Percentiles rank a stretch among this genome's conserved stretches.
Conservation (phyloP, 225 moss, liverwort and hornwort genomes). For the Marchantia polymorpha region DNA sequence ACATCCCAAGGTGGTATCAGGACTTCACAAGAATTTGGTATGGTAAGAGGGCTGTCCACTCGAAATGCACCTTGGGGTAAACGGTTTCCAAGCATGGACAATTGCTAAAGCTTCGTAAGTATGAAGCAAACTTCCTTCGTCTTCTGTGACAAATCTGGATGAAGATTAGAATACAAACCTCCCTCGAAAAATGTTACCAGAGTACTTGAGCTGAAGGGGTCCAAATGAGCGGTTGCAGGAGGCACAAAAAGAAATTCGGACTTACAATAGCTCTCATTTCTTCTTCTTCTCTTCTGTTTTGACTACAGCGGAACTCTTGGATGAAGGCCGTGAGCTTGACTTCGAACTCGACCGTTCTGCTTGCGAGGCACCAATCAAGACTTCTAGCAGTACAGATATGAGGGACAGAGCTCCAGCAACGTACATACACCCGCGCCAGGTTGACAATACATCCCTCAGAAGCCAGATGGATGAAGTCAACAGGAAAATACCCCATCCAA, state of each 20-base stretch:
- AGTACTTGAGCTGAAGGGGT: background rate
- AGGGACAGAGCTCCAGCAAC: conserved; percentile 55
- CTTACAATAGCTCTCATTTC: background rate
- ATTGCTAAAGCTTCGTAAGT: background rate
- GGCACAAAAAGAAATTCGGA: background rate
- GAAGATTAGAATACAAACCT: conserved; percentile 10
- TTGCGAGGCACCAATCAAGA: conserved; percentile 38
- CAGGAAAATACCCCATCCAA: conserved; percentile 54
- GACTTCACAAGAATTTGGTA: background rate
- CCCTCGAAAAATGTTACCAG: conserved; percentile 1
- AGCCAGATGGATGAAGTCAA: conserved; percentile 60
- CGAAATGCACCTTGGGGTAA: background rate
- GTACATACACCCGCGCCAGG: conserved; percentile 68
- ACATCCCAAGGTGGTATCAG: background rate
- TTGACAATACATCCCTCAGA: conserved; percentile 62
- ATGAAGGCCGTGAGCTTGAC: conserved; percentile 6
- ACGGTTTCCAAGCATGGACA: conserved; percentile 1
- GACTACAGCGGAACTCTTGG: conserved; percentile 6
- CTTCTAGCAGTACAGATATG: conserved; percentile 44
- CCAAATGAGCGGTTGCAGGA: background rate
- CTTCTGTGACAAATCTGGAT: conserved; percentile 2
- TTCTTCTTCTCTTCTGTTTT: conserved; percentile 33
- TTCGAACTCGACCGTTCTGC: conserved; percentile 41
- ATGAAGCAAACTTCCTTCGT: background rate
- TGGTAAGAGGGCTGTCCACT: background rate